Evolutionary conservation across 116 monocot genomes (phyloP), one percentile per base, ranked within the genome.

Genomic region (Papilionanthe hybrid): DNA sequence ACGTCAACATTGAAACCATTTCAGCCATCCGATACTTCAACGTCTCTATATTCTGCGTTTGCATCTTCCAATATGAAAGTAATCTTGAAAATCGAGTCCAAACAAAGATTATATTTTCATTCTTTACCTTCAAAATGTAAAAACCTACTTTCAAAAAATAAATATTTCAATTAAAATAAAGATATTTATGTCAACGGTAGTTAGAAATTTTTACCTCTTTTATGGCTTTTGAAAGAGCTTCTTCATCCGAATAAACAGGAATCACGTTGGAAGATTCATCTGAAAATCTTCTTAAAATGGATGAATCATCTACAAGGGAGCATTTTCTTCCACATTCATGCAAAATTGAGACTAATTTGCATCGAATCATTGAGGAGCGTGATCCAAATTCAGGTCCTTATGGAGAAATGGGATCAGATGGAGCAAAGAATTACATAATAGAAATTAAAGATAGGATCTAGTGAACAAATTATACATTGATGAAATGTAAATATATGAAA

Each of bases 301-400:
- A 86, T 9, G 84, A 15, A 60, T 93, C 91, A 83, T 96, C 96
- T 81, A 96, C 81, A 55, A 96, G 80, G 8, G 96, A 91, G 82
- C 90, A 91, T 10, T 55, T 88, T 90, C 79, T 91, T 23, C 91
- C 87, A 81, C 82, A 81, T 81, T 91, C 84, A 79, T 86, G 82
- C 67, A 95, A 77, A 84, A 84, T 8, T 20, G 93, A 83, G 25
- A 89, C 87, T 22, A 96, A 85, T 53, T 96, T 96, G 53, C 79
- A 78, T 43, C 88, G 83, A 32, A 78, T 83, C 5, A 86, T 78
- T 25, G 81, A 73, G 41, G 88, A 86, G 50, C 77, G 78, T 78
- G 83, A 85, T 9, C 96, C 96, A 87, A 87, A 96, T 56, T 93
- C 93, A 25, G 93, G 96, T 78, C 96, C 96, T 96, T 48, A 30